Evolutionary conservation across 441 rosid genomes (phyloP).

Genomic region (Gossypium gossypioides): DNA sequence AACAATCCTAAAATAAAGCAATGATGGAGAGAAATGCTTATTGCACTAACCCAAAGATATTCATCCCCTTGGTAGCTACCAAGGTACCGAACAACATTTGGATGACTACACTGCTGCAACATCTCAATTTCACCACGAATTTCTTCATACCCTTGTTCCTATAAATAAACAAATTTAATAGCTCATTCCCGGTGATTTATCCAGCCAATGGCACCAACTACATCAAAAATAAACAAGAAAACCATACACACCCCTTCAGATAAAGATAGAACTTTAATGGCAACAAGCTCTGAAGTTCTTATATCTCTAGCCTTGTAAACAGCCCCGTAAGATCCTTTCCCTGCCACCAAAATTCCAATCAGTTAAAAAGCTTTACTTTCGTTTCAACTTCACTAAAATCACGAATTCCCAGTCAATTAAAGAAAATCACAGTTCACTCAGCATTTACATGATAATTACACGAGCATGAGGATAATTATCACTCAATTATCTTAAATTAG

Average conservation of each 20-base stretch:
- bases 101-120: constrained; percentile 97
- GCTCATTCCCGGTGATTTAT: constrained; percentile 9
- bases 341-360: constrained; percentile 36
- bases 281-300: constrained; percentile 94
- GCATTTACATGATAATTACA: neutral
- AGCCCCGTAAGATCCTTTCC: constrained; percentile 97
- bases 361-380: neutral
- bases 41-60: constrained; percentile 80
- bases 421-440: neutral
- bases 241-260: constrained; percentile 64
- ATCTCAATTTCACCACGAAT: constrained; percentile 98
- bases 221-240: constrained; percentile 8
- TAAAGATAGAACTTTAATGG: constrained; percentile 89
- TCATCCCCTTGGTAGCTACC: constrained; percentile 99
- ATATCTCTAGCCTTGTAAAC: constrained; percentile 96
- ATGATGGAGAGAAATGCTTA: constrained; percentile 6
- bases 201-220: constrained; percentile 8
- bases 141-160: constrained; percentile 99
- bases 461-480: neutral
- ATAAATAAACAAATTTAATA: constrained; percentile 14
- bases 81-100: constrained; percentile 89
- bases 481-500: neutral
- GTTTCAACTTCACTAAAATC: neutral
- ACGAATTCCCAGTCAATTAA: neutral
- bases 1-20: constrained; percentile 3